phyloP scores from a whole-genome alignment of 2,329 filamentous ascomycete genomes.

The Fusarium sp. region DNA sequence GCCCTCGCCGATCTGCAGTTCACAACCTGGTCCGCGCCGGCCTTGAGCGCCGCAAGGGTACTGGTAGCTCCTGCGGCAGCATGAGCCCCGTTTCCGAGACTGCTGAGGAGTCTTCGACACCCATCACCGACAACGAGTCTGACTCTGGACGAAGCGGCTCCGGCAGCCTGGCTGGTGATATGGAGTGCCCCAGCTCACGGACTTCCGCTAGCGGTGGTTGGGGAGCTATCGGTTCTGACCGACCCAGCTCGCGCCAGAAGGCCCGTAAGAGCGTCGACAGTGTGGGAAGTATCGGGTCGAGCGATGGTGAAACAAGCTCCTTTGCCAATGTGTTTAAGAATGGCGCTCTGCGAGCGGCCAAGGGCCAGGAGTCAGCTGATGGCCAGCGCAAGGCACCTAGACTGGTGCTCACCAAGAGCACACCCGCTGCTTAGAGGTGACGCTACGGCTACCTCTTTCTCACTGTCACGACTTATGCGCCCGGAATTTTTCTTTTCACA shows the following conservation, averaged over 20 bases:
- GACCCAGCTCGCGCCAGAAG: conserved; percentile 79
- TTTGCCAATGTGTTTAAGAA: conserved; percentile 77
- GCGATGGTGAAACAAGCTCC: conserved; percentile 67
- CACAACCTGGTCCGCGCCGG: conserved; percentile 93
- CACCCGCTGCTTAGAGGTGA: conserved; percentile 41
- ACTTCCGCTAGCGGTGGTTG: conserved; percentile 78
- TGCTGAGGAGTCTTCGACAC: conserved; percentile 74
- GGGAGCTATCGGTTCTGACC: conserved; percentile 88
- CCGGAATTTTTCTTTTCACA: conserved; percentile 52
- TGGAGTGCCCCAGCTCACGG: conserved; percentile 77
- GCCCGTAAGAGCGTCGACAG: conserved; percentile 73
- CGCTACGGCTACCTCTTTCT: conserved; percentile 37
- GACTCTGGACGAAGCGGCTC: conserved; percentile 79
- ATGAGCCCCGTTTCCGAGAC: conserved; percentile 92
- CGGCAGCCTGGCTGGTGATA: conserved; percentile 82
- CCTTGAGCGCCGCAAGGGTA: conserved; percentile 84
- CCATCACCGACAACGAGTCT: conserved; percentile 79
- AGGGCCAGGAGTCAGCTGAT: conserved; percentile 65
- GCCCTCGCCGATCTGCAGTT: conserved; percentile 91
- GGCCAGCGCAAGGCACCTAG: conserved; percentile 85
- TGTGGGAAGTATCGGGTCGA: conserved; percentile 67
- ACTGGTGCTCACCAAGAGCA: conserved; percentile 81
- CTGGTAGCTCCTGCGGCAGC: conserved; percentile 77
- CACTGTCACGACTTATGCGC: conserved; percentile 54
- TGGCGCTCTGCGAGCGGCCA: conserved; percentile 62